Base-by-base conservation (phyloP, 805 yeast species). In the Spathaspora gorwiae region DNA sequence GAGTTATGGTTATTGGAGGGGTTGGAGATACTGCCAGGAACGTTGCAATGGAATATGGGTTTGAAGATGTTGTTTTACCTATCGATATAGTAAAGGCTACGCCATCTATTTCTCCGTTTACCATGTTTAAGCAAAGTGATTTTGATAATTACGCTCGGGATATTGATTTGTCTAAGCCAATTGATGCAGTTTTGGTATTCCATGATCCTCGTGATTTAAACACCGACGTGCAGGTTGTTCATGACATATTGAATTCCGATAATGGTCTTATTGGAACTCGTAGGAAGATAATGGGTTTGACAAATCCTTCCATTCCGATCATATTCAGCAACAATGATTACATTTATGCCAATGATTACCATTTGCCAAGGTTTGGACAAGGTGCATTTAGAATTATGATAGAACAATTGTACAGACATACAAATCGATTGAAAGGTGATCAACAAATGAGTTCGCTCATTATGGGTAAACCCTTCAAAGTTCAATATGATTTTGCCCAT, bases 201-300 rank as follows among this genome's bases (percentile, higher is more conserved):
- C 86, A 86, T 57, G 97, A 90, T 62, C 90, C 97, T 4, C 71
- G 95, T 47, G 97, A 90, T 60, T 76, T 89, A 83, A 90, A 87
- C 1, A 78, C 90, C 1, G 97, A 90, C 61, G 56, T 83, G 7
- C 97, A 90, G 66, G 75, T 90, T 13, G 79, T 88, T 2, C 60
- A 78, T 43, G 97, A 90, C 55, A 56, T 87, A 32, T 67, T 90
- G 44, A 79, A 80, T 49, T 81, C 90, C 8, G 70, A 80, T 7
- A 54, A 62, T 39, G 96, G 96, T 0, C 51, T 62, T 38, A 54
- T 84, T 15, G 92, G 92, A 26, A 87, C 95, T 0, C 55, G 66
- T 35, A 67, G 87, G 45, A 47, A 52, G 5, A 47, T 38, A 31
- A 44, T 41, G 2, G 38, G 51, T 15, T 37, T 44, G 7, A 49